Evolutionary conservation across 2,329 filamentous ascomycete genomes (phyloP).

Genomic region (Helminthosporium solani): DNA sequence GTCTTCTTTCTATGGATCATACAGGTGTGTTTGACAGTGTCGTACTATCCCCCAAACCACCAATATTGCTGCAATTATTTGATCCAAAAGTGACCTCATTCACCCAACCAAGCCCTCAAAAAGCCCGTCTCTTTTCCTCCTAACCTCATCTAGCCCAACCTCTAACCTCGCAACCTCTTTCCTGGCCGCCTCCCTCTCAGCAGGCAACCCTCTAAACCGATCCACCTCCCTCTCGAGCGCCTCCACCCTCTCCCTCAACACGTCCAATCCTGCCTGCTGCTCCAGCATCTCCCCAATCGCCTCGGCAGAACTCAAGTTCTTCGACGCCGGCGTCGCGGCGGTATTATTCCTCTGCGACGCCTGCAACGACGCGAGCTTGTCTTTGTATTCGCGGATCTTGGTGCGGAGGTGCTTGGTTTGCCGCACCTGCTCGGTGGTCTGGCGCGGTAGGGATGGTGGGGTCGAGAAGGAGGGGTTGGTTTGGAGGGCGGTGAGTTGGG

Average conservation of each 20-base stretch:
- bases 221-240: constrained; percentile 63
- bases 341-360: constrained; percentile 17
- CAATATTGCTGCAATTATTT: no score
- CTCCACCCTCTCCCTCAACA: constrained; percentile 59
- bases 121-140: constrained; percentile 65
- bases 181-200: constrained; percentile 67
- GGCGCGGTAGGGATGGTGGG: constrained; percentile 60
- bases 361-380: constrained; percentile 43
- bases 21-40: no score
- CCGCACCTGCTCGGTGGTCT: constrained; percentile 73
- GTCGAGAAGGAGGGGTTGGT: constrained; percentile 43
- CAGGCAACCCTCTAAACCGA: constrained; percentile 70
- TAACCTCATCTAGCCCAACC: constrained; percentile 62
- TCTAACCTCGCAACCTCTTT: constrained; percentile 69
- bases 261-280: constrained; percentile 62
- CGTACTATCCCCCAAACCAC: no score
- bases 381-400: constrained; percentile 66
- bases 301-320: constrained; percentile 44
- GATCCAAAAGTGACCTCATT: background rate
- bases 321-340: constrained; percentile 26
- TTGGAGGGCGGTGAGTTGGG: constrained; percentile 33
- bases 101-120: constrained; percentile 68
- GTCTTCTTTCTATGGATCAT: no score
- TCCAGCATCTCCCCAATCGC: constrained; percentile 61
- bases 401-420: constrained; percentile 66